Percentiles rank a stretch among this genome's conserved stretches.
Evolutionary conservation across 306 rosid genomes (phyloP).

Genomic region (Vachellia collinsii): DNA sequence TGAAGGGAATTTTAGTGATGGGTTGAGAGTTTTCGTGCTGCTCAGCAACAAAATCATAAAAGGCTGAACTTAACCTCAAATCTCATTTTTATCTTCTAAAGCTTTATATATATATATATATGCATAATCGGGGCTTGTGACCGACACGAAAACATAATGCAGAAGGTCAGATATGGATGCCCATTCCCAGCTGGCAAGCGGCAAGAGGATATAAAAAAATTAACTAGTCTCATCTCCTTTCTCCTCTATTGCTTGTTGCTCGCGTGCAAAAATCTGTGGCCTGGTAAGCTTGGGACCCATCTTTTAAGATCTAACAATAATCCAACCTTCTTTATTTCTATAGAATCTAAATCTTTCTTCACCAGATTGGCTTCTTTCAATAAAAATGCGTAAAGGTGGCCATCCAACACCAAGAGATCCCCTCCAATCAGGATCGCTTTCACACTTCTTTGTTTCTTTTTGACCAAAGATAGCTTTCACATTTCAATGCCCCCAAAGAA

Average conservation of each 20-base stretch:
- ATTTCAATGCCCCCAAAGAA: background rate
- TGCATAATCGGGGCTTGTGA: slow-evolving; percentile 6
- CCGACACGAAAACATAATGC: background rate
- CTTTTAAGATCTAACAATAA: background rate
- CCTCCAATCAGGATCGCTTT: background rate
- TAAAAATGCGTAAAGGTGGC: background rate
- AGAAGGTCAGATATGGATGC: background rate
- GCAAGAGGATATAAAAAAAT: background rate
- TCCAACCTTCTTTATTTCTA: background rate
- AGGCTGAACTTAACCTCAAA: no score
- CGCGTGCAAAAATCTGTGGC: background rate
- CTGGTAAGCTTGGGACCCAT: background rate
- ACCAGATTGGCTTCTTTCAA: background rate
- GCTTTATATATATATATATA: no score
- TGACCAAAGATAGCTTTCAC: background rate
- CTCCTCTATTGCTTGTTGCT: background rate
- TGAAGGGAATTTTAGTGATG: no score
- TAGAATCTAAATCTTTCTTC: background rate
- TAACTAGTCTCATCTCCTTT: background rate
- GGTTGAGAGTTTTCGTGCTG: no score
- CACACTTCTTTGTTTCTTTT: background rate
- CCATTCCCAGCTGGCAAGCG: slow-evolving; percentile 4
- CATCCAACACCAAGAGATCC: background rate
- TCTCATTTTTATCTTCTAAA: no score
- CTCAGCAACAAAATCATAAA: no score